Evolutionary conservation across 2,329 filamentous ascomycete species (phyloP).

Genomic region (Xylaria sp.): DNA sequence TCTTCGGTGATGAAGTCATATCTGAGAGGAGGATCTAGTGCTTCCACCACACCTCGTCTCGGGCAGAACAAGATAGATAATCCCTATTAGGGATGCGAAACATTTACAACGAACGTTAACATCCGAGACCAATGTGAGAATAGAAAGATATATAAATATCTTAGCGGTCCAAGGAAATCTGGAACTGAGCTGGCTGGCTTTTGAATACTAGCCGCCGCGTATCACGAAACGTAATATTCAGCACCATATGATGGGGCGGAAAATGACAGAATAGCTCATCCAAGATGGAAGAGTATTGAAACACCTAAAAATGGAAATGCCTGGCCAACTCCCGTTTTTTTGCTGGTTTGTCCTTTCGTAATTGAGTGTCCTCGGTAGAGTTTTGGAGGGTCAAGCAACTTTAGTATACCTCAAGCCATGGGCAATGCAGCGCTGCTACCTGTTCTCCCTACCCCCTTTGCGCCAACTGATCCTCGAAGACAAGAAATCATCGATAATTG

Average conservation of each 20-base stretch:
- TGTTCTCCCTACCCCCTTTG: neutral
- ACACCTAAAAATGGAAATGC: neutral
- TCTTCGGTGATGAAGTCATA: neutral
- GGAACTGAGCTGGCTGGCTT: neutral
- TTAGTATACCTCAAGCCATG: conserved; percentile 3
- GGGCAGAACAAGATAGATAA: neutral
- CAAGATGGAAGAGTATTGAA: neutral
- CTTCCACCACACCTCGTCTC: neutral
- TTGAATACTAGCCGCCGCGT: neutral
- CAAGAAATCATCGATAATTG: neutral
- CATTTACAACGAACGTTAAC: conserved; percentile 6
- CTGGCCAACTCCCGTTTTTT: neutral
- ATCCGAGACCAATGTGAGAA: neutral
- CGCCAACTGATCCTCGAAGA: neutral
- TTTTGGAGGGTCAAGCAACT: neutral
- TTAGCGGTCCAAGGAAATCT: neutral
- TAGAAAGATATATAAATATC: neutral
- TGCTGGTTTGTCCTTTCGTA: neutral
- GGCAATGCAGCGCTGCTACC: conserved; percentile 1
- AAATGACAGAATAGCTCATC: neutral
- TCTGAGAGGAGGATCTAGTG: conserved; percentile 2
- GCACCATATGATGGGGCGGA: neutral
- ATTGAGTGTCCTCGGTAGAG: neutral
- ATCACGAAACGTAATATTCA: neutral
- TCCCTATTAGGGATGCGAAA: neutral